Percentiles rank a stretch among this genome's conserved stretches.
Evolutionary conservation across 257 asterid species (phyloP).

Genomic region (Fraxinus quadrangulata): DNA sequence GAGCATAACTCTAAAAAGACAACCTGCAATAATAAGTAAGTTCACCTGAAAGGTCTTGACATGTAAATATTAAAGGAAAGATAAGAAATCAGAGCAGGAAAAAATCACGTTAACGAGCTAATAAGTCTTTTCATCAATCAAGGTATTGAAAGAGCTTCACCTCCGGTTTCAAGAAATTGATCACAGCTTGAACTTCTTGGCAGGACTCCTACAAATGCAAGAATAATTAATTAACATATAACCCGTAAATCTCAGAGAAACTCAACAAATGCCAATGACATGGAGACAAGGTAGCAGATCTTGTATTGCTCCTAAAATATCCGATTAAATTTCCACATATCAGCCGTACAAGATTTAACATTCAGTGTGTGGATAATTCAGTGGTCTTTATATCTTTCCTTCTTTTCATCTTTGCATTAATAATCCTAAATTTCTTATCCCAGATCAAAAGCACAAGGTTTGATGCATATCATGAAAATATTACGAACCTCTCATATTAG

Average conservation of each 20-base stretch:
- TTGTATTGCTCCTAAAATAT: not conserved
- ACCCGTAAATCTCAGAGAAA: not conserved
- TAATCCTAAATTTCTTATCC: not conserved
- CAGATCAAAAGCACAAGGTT: not conserved
- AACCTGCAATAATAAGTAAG: constrained; percentile 49
- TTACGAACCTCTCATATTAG: not conserved
- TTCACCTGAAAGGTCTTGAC: not conserved
- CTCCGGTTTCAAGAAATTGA: constrained; percentile 80
- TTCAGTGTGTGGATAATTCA: not conserved
- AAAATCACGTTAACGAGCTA: constrained; percentile 4
- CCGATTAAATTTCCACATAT: not conserved
- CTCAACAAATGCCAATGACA: not conserved
- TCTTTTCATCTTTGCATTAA: not conserved
- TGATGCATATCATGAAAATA: constrained; percentile 3
- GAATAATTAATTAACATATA: not conserved
- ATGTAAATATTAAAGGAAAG: constrained; percentile 13
- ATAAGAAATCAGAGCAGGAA: not conserved
- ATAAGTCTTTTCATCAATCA: constrained; percentile 11
- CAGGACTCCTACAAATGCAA: constrained; percentile 73
- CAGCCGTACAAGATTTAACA: not conserved
- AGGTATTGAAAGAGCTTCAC: constrained; percentile 37
- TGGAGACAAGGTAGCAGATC: not conserved
- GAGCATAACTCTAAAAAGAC: constrained; percentile 89
- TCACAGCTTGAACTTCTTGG: constrained; percentile 77
- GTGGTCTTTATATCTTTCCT: not conserved